These are phyloP conservation scores for Serendipita sp. DNA, from an alignment of 1,284 basidiomycete species.

Conservation along the genomic window DNA sequence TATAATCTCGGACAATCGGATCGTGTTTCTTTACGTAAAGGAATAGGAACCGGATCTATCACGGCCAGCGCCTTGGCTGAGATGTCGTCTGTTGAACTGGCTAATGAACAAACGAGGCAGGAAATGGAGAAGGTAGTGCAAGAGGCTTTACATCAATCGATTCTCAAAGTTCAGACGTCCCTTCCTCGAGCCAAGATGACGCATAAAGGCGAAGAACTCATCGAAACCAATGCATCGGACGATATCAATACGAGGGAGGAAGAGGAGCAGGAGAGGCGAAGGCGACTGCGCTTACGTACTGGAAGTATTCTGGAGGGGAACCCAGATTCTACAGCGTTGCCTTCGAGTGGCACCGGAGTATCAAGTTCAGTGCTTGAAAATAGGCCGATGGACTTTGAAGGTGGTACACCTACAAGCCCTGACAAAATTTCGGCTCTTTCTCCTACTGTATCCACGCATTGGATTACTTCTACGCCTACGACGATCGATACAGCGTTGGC, in stretches of 20 bases:
- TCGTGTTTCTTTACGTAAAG: slow-evolving; percentile 50
- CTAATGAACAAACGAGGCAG: slow-evolving; percentile 67
- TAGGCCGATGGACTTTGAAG: not conserved
- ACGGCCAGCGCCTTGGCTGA: slow-evolving; percentile 54
- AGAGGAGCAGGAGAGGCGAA: slow-evolving; percentile 43
- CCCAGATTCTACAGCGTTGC: not conserved
- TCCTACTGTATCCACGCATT: not conserved
- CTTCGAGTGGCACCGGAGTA: not conserved
- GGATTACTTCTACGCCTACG: not conserved
- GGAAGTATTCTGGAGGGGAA: not conserved
- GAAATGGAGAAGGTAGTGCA: slow-evolving; percentile 66
- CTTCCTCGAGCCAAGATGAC: slow-evolving; percentile 74
- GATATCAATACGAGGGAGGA: slow-evolving; percentile 45
- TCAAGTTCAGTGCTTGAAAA: not conserved
- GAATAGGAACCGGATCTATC: slow-evolving; percentile 52
- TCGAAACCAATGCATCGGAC: slow-evolving; percentile 38
- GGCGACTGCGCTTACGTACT: slow-evolving; percentile 28
- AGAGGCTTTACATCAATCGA: slow-evolving; percentile 68
- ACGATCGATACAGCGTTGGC: not conserved
- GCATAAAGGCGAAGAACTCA: slow-evolving; percentile 77
- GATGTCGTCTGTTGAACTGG: slow-evolving; percentile 75
- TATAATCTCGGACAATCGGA: slow-evolving; percentile 69
- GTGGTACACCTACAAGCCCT: not conserved
- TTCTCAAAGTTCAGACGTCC: slow-evolving; percentile 48
- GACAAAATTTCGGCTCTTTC: not conserved